Conservation (phyloP, 2,329 filamentous ascomycete species). For the Bimuria novae-zelandiae region DNA sequence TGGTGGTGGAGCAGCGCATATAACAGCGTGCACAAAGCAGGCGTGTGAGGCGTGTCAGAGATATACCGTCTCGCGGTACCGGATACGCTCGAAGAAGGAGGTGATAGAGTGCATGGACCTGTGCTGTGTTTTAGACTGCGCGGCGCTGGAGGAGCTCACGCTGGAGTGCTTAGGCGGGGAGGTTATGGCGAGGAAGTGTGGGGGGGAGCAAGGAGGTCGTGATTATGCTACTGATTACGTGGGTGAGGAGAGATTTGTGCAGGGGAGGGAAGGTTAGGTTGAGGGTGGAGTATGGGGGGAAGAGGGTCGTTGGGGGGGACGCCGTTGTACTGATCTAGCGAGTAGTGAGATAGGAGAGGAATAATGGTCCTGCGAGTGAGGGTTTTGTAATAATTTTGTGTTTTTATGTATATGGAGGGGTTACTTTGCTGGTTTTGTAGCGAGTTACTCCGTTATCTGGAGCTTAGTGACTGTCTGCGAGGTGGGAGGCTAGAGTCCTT, state of each 20-base stretch:
- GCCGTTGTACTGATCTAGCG: background rate
- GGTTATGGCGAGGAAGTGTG: background rate
- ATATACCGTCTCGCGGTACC: background rate
- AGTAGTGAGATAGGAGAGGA: too few species aligned
- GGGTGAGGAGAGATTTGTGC: conserved; percentile 7
- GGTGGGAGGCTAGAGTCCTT: too few species aligned
- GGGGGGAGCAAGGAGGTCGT: background rate
- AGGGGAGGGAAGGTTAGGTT: background rate
- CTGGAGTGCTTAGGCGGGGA: conserved; percentile 1
- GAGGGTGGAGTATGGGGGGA: background rate
- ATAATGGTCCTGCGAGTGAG: too few species aligned
- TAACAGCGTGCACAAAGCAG: background rate
- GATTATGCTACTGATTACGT: conserved; percentile 7
- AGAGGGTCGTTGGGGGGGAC: background rate
- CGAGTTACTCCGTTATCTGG: too few species aligned
- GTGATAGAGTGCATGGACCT: conserved; percentile 4
- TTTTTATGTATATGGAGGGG: too few species aligned
- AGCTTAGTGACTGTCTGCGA: too few species aligned
- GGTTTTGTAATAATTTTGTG: too few species aligned
- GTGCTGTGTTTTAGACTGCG: conserved; percentile 7
- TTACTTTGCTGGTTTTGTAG: too few species aligned
- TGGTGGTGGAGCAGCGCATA: too few species aligned
- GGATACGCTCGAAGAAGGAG: conserved; percentile 4
- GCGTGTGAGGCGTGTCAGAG: background rate
- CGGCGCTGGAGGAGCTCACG: conserved; percentile 6